phyloP scores from a whole-genome alignment of 139 green algal genomes.

The Closterium sp. region DNA sequence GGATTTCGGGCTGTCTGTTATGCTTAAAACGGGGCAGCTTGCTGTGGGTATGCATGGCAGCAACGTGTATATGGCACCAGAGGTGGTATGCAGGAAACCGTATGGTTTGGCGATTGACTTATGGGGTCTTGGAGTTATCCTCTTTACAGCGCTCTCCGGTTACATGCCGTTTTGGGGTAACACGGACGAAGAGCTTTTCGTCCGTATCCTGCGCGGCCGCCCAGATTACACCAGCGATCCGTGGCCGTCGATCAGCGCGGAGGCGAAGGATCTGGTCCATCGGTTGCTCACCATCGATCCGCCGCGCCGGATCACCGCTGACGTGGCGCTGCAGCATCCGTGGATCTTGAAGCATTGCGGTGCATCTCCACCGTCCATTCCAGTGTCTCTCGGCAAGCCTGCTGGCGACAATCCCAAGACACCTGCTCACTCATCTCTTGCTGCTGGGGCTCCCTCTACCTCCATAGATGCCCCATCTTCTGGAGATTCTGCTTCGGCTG shows the following conservation, averaged over 20 bases:
- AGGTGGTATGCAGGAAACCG: not conserved
- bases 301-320: conserved; percentile 67
- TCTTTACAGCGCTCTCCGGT: not conserved
- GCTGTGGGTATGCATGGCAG: not conserved
- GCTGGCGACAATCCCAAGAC: not conserved
- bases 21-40: not conserved
- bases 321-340: conserved; percentile 79
- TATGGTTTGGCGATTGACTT: not conserved
- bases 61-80: conserved; percentile 1
- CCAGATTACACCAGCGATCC: conserved; percentile 69
- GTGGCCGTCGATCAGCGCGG: conserved; percentile 69
- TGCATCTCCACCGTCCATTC: not conserved
- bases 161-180: conserved; percentile 82
- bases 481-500: not conserved
- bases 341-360: conserved; percentile 59
- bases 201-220: conserved; percentile 64
- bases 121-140: conserved; percentile 4
- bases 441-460: too few relatives aligned
- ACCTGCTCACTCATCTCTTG: not conserved
- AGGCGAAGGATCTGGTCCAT: conserved; percentile 47
- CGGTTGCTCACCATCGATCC: conserved; percentile 69
- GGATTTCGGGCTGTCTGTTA: conserved; percentile 2
- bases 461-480: too few relatives aligned
- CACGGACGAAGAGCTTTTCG: conserved; percentile 79
- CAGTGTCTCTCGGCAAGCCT: not conserved